Evolutionary conservation across 2,329 filamentous ascomycete genomes (phyloP).

Genomic region (Waltergamsia citrina): DNA sequence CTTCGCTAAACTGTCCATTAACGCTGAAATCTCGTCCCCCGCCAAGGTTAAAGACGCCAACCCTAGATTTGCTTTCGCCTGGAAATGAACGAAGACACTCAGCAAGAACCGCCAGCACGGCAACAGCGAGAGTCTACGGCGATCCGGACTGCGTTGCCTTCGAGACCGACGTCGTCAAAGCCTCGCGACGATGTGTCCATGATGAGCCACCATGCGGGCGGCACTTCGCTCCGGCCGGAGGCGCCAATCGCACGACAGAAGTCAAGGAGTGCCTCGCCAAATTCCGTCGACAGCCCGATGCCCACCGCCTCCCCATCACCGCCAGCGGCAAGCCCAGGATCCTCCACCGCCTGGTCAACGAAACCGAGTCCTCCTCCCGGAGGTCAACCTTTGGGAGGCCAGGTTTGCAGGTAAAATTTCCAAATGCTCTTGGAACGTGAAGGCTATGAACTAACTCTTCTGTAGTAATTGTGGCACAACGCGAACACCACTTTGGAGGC

Average conservation of each 20-base stretch:
- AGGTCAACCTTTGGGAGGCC: constrained; percentile 38
- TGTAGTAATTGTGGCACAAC: constrained; percentile 92
- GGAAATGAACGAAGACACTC: constrained; percentile 21
- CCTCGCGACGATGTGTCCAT: constrained; percentile 10
- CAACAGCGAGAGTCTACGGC: constrained; percentile 19
- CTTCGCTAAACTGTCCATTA: too few relatives aligned
- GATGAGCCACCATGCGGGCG: background rate
- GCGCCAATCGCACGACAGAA: constrained; percentile 4
- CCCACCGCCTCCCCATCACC: constrained; percentile 12
- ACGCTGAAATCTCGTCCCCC: too few relatives aligned
- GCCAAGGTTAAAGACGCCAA: too few relatives aligned
- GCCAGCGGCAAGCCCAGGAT: constrained; percentile 18
- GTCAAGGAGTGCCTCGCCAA: constrained; percentile 15
- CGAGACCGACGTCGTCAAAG: constrained; percentile 24
- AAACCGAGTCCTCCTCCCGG: constrained; percentile 8
- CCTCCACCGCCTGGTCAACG: constrained; percentile 8
- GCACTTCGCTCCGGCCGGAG: constrained; percentile 3
- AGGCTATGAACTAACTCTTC: constrained; percentile 4
- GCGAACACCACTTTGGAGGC: constrained; percentile 86
- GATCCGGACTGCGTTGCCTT: constrained; percentile 25
- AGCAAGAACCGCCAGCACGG: constrained; percentile 12
- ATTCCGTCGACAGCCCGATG: constrained; percentile 13
- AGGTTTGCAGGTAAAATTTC: constrained; percentile 56
- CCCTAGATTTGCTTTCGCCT: background rate
- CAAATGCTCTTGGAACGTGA: background rate